Conservation (phyloP, 306 rosid genomes). For the Glycine soja region DNA sequence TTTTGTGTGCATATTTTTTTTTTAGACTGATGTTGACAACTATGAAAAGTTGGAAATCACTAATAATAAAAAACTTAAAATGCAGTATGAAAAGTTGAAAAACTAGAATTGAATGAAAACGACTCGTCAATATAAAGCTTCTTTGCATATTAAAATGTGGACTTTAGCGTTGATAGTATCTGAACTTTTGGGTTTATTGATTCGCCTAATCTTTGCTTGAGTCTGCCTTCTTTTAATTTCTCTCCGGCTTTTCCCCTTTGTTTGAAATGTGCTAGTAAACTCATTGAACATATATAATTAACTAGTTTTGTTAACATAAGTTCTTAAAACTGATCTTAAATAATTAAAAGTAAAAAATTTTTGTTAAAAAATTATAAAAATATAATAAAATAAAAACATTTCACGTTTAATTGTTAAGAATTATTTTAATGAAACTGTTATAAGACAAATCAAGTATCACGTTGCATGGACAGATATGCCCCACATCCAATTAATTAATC, state of each 20-base stretch:
- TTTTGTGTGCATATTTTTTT: too few relatives aligned
- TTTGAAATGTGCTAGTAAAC: too few relatives aligned
- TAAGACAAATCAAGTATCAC: not conserved
- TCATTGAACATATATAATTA: not conserved
- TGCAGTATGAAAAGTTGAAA: slow-evolving; percentile 2
- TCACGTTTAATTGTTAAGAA: too few relatives aligned
- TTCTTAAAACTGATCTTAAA: not conserved
- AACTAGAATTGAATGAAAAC: not conserved
- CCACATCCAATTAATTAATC: not conserved
- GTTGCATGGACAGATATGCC: not conserved
- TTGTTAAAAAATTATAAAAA: too few relatives aligned
- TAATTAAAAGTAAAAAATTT: not conserved
- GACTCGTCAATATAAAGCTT: not conserved
- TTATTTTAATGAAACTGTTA: not conserved
- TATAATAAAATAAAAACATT: too few relatives aligned
- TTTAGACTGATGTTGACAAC: not conserved
- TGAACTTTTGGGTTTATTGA: not conserved
- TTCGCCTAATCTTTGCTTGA: not conserved
- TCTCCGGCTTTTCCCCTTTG: not conserved
- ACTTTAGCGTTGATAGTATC: not conserved
- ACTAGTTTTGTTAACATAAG: not conserved
- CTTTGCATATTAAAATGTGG: not conserved
- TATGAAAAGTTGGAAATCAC: not conserved
- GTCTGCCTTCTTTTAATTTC: not conserved
- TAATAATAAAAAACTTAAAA: not conserved